These are phyloP conservation scores for Lepidium campestre DNA, from an alignment of 441 rosid species.

Conservation along the genomic window DNA sequence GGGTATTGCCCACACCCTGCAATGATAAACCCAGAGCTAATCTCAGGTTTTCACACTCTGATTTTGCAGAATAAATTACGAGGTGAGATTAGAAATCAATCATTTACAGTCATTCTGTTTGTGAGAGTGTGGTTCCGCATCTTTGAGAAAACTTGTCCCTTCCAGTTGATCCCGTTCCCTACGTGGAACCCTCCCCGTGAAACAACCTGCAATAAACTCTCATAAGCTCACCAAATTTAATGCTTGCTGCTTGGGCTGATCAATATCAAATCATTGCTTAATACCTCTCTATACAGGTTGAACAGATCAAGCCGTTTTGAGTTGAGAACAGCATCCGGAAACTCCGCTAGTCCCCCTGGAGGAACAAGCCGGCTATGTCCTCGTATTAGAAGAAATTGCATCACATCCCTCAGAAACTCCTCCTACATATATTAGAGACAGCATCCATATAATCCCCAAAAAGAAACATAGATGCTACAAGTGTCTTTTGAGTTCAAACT, in stretches of 20 bases:
- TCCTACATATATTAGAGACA: conserved; percentile 54
- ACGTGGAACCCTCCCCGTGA: conserved; percentile 99
- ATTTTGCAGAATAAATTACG: neutral
- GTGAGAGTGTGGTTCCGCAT: conserved; percentile 97
- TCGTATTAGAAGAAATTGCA: conserved; percentile 86
- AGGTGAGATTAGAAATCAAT: conserved; percentile 6
- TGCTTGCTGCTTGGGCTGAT: neutral
- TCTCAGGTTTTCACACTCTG: neutral
- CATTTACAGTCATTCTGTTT: conserved; percentile 92
- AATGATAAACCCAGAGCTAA: neutral
- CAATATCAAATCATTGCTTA: conserved; percentile 12
- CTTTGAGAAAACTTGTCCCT: conserved; percentile 99
- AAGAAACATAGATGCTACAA: neutral
- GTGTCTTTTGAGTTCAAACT: neutral
- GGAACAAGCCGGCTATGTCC: conserved; percentile 97
- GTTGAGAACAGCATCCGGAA: conserved; percentile 94
- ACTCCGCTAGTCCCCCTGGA: conserved; percentile 85
- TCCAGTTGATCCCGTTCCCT: conserved; percentile 99
- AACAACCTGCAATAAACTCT: conserved; percentile 58
- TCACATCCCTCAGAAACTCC: conserved; percentile 91
- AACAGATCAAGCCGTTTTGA: conserved; percentile 95
- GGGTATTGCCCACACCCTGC: conserved; percentile 96
- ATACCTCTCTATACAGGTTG: conserved; percentile 95
- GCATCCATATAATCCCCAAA: neutral
- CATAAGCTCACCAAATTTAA: conserved; percentile 13